phyloP scores from a whole-genome alignment of 768 basidiomycete genomes.

The Amanita pseudoporphyria region DNA sequence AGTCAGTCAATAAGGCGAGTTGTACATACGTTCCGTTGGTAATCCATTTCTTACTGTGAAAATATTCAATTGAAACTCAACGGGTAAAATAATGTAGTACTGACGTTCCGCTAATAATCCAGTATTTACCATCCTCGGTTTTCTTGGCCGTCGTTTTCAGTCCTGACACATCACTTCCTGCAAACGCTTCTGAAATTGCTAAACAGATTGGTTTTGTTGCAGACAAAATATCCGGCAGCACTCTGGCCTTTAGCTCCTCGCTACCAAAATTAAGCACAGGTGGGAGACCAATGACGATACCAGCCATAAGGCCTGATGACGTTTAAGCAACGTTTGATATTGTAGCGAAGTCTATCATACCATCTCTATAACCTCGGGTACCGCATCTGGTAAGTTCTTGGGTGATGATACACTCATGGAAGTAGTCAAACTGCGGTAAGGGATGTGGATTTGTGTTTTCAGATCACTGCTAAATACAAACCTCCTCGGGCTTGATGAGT shows the following conservation, averaged over 20 bases:
- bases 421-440: conserved; percentile 66
- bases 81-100: conserved; percentile 11
- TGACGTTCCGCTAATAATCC: conserved; percentile 64
- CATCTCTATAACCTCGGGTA: conserved; percentile 75
- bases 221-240: conserved; percentile 56
- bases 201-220: conserved; percentile 75
- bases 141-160: conserved; percentile 66
- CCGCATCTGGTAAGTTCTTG: conserved; percentile 69
- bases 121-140: conserved; percentile 70
- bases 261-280: conserved; percentile 79
- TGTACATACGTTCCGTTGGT: conserved; percentile 55
- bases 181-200: conserved; percentile 85
- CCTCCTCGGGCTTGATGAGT: conserved; percentile 71
- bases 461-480: conserved; percentile 16
- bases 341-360: conserved; percentile 21
- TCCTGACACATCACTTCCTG: conserved; percentile 75
- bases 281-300: conserved; percentile 76
- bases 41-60: conserved; percentile 70
- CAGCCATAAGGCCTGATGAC: conserved; percentile 45
- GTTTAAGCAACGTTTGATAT: not conserved
- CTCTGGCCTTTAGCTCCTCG: conserved; percentile 40
- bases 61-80: conserved; percentile 1
- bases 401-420: conserved; percentile 78
- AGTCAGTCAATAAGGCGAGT: not conserved
- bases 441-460: not conserved